These are phyloP conservation scores for Cephalotrichum gorgonifer DNA, from an alignment of 2,329 filamentous ascomycete genomes.

Conservation along the genomic window DNA sequence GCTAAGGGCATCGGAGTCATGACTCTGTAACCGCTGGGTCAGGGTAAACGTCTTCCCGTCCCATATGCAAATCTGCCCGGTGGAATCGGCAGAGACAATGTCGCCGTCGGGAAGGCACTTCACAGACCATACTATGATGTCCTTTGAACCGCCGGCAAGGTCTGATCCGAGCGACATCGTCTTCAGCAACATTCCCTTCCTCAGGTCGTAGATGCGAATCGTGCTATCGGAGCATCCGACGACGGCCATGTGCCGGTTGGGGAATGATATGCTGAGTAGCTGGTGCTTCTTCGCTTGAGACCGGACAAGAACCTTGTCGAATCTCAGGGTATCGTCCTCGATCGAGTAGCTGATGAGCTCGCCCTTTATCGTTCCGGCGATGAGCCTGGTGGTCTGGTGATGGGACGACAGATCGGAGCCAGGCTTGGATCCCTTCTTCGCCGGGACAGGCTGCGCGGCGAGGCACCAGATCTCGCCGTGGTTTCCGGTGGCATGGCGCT, in stretches of 20 bases:
- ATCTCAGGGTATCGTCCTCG: conserved; percentile 71
- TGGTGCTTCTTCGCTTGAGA: conserved; percentile 76
- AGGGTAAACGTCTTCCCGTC: conserved; percentile 87
- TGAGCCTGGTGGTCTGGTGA: conserved; percentile 48
- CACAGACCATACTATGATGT: conserved; percentile 87
- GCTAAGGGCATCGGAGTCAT: conserved; percentile 84
- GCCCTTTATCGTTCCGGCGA: conserved; percentile 84
- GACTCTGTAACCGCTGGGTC: conserved; percentile 72
- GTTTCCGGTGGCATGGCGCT: conserved; percentile 78
- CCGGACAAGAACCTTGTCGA: conserved; percentile 64
- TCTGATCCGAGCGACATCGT: conserved; percentile 82
- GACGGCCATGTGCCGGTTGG: conserved; percentile 70
- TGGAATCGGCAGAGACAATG: conserved; percentile 90
- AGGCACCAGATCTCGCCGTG: conserved; percentile 97
- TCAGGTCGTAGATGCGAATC: conserved; percentile 83
- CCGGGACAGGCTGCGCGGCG: conserved; percentile 63
- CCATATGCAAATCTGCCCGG: conserved; percentile 88
- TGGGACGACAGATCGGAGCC: conserved; percentile 13
- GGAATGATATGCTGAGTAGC: conserved; percentile 85
- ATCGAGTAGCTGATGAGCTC: conserved; percentile 81
- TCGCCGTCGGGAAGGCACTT: conserved; percentile 80
- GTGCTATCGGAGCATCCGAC: conserved; percentile 94
- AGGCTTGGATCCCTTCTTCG: conserved; percentile 14
- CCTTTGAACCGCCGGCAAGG: conserved; percentile 64
- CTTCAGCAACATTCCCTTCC: conserved; percentile 63